Evolutionary conservation across 805 yeast genomes (phyloP).

Genomic region (Zygosaccharomyces pseudorouxii): DNA sequence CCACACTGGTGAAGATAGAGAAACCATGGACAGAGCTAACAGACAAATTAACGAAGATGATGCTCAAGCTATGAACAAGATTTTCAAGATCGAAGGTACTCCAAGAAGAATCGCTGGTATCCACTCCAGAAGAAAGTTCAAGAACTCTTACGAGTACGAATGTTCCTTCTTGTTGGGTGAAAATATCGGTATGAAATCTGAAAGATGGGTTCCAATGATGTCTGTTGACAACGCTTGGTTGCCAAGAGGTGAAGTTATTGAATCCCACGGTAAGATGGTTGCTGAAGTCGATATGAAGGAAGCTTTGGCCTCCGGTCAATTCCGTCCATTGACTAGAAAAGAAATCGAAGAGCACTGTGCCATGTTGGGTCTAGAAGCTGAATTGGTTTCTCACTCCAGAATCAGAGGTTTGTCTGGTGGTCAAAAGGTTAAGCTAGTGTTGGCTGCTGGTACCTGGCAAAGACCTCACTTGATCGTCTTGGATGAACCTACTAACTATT

Average conservation of each 20-base stretch:
- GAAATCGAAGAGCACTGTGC: slow-evolving; percentile 99
- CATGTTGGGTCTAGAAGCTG: slow-evolving; percentile 97
- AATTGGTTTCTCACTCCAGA: slow-evolving; percentile 99
- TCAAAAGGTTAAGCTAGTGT: slow-evolving; percentile 98
- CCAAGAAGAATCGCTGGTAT: slow-evolving; percentile 96
- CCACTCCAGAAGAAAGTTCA: slow-evolving; percentile 98
- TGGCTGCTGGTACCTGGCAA: slow-evolving; percentile 99
- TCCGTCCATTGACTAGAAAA: slow-evolving; percentile 99
- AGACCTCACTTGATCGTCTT: slow-evolving; percentile 99
- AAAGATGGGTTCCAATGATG: slow-evolving; percentile 99
- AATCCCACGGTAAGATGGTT: slow-evolving; percentile 98
- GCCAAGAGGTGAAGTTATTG: slow-evolving; percentile 97
- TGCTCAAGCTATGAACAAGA: slow-evolving; percentile 98
- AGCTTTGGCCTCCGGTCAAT: slow-evolving; percentile 99
- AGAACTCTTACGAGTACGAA: slow-evolving; percentile 99
- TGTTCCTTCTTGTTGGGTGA: slow-evolving; percentile 97
- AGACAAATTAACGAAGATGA: slow-evolving; percentile 96
- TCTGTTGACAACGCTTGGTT: slow-evolving; percentile 99
- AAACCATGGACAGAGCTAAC: slow-evolving; percentile 99
- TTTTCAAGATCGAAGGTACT: slow-evolving; percentile 98
- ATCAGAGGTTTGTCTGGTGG: slow-evolving; percentile 99
- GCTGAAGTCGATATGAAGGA: slow-evolving; percentile 99
- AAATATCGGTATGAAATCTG: slow-evolving; percentile 97
- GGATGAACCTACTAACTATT: slow-evolving; percentile 99
- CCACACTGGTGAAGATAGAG: slow-evolving; percentile 99